Base-by-base conservation (phyloP, 192 early-diverging fungal species). In the Coemansia sp. region DNA sequence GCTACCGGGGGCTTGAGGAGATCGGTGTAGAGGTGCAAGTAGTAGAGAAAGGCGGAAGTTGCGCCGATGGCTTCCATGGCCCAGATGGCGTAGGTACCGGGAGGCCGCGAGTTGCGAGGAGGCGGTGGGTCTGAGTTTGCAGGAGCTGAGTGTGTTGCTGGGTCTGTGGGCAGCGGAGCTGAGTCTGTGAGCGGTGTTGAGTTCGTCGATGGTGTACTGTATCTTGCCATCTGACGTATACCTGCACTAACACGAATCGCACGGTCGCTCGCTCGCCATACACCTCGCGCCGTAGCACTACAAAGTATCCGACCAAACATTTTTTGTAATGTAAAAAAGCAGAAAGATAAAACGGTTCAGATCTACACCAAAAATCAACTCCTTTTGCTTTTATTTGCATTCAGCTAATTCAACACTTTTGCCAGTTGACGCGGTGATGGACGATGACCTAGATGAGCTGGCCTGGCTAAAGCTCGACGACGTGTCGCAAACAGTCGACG, bases 1-100 rank as follows among this genome's bases (percentile, higher is more conserved):
- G 31, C 57, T 19, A 78, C 67, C 23, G 57, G 35, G 11, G 76
- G 76, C 17, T 79, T 72, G 5, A 79, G 61, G 7, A 73, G 25
- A 43, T 79, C 76, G 14, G 76, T 79, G 45, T 69, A 53, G 31
- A 72, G 59, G 57, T 79, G 62, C 51, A 79, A 27, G 57, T 64
- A 69, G 64, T 79, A 79, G 4, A 72, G 17, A 10, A 72, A 58
- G 6, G 76, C 76, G 2, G 62, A 31, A 0, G 64, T 63, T 3
- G 62, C 76, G 35, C 76, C 76, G 10, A 79, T 63, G 2, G 57
- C 76, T n/a, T 79, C 76, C 76, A 79, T 79, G 9, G 64, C 67
- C 70, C 71, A 79, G 49, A 79, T 79, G 54, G 60, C 62, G 38
- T 72, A 72, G 1, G 76, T 79, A 6, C 76, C 76, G 0, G 76